Evolutionary conservation across 2,329 filamentous ascomycete species (phyloP).

Genomic region (Didymella pomorum): DNA sequence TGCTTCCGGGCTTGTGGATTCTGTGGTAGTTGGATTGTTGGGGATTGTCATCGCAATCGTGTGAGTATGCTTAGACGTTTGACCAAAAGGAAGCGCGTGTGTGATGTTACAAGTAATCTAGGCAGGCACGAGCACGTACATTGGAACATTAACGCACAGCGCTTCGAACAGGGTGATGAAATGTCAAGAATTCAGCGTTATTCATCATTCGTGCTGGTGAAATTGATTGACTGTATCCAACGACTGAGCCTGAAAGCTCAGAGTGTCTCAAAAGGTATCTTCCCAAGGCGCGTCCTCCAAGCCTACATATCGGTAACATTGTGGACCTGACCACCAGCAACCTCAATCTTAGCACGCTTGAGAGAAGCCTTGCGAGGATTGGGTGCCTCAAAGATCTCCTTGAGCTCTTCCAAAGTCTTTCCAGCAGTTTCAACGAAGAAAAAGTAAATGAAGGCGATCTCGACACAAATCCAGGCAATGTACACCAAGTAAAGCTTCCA

Average conservation of each 20-base stretch:
- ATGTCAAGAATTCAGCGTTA: not conserved
- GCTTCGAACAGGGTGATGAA: not conserved
- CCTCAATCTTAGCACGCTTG: constrained; percentile 36
- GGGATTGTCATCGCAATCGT: too few relatives aligned
- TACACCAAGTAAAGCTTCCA: constrained; percentile 47
- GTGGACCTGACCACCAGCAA: constrained; percentile 34
- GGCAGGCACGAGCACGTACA: too few relatives aligned
- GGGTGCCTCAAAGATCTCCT: constrained; percentile 43
- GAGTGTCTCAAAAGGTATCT: not conserved
- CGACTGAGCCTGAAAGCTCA: not conserved
- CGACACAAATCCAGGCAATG: constrained; percentile 45
- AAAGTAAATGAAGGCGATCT: constrained; percentile 37
- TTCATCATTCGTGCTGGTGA: not conserved
- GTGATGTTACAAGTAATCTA: too few relatives aligned
- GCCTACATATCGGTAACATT: constrained; percentile 27
- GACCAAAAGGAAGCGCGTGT: too few relatives aligned
- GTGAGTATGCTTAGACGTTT: too few relatives aligned
- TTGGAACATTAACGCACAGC: not conserved
- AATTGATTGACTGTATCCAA: too few relatives aligned
- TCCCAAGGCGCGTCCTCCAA: not conserved
- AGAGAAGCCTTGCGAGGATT: constrained; percentile 39
- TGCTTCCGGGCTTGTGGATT: too few relatives aligned
- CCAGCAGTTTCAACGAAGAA: constrained; percentile 48
- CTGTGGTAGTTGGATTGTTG: too few relatives aligned
- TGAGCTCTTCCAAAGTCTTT: constrained; percentile 46